Conservation (phyloP, 352 stramenopile genomes). For the Phytophthora crassamura region DNA sequence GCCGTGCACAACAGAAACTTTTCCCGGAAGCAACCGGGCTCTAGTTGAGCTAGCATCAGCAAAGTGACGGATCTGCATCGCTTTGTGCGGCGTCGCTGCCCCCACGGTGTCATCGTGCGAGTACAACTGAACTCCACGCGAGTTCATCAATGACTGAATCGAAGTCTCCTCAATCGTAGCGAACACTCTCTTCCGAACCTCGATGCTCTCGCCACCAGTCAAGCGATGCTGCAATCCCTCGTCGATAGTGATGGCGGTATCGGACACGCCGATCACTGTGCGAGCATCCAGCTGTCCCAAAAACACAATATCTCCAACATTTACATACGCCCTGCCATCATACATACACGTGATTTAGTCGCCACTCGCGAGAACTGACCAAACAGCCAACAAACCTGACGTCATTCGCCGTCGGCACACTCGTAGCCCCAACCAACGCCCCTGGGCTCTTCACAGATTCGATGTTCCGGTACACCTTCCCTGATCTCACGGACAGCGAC, state of each 20-base stretch:
- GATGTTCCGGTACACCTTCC: slow-evolving; percentile 51
- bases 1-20: slow-evolving; percentile 53
- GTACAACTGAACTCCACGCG: slow-evolving; percentile 51
- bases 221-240: slow-evolving; percentile 57
- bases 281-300: slow-evolving; percentile 59
- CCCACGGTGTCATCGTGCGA: slow-evolving; percentile 57
- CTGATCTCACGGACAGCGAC: slow-evolving; percentile 60
- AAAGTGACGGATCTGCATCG: slow-evolving; percentile 60
- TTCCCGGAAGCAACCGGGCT: slow-evolving; percentile 44
- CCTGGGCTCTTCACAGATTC: slow-evolving; percentile 43
- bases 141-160: slow-evolving; percentile 54
- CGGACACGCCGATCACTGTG: slow-evolving; percentile 54
- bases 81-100: slow-evolving; percentile 37
- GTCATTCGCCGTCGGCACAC: slow-evolving; percentile 52
- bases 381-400: slow-evolving; percentile 32
- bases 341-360: background rate
- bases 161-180: slow-evolving; percentile 53
- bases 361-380: background rate
- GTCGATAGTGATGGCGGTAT: slow-evolving; percentile 51
- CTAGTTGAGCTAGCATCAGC: slow-evolving; percentile 46
- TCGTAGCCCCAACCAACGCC: slow-evolving; percentile 41
- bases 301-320: slow-evolving; percentile 59
- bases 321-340: slow-evolving; percentile 44
- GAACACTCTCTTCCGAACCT: slow-evolving; percentile 53
- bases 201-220: slow-evolving; percentile 47